These are phyloP conservation scores for Cyberlindnera suaveolens DNA, from an alignment of 805 yeast genomes.

Conservation along the genomic window DNA sequence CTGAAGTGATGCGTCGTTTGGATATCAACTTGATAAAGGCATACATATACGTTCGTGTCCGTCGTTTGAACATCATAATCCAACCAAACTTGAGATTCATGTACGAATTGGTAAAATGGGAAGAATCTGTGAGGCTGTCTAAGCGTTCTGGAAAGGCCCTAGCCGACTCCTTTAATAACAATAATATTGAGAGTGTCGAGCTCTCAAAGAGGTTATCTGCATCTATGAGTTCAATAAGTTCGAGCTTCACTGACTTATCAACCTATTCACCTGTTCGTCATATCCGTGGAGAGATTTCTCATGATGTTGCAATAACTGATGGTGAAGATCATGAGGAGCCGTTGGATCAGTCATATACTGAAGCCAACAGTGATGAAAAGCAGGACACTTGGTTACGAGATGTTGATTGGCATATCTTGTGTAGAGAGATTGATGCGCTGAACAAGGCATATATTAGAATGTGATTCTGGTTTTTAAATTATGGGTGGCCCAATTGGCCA, in stretches of 20 bases:
- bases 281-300: background rate
- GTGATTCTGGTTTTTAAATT: background rate
- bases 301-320: constrained; percentile 7
- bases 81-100: constrained; percentile 90
- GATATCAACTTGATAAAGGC: constrained; percentile 67
- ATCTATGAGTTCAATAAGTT: constrained; percentile 12
- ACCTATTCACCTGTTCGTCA: constrained; percentile 2
- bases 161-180: background rate
- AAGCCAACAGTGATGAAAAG: background rate
- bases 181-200: background rate
- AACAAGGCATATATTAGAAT: constrained; percentile 39
- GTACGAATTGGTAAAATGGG: constrained; percentile 82
- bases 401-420: constrained; percentile 83
- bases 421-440: constrained; percentile 75
- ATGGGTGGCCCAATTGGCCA: background rate
- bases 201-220: constrained; percentile 8
- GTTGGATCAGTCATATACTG: background rate
- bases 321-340: constrained; percentile 3
- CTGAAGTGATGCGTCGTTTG: constrained; percentile 83
- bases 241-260: constrained; percentile 6
- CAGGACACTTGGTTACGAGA: constrained; percentile 39
- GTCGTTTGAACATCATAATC: constrained; percentile 85
- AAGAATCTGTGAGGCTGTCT: constrained; percentile 26
- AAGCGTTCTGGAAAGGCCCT: background rate
- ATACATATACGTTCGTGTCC: constrained; percentile 80